Base-by-base conservation (phyloP, 2,329 filamentous ascomycete species). In the Rhynchosporium secalis region DNA sequence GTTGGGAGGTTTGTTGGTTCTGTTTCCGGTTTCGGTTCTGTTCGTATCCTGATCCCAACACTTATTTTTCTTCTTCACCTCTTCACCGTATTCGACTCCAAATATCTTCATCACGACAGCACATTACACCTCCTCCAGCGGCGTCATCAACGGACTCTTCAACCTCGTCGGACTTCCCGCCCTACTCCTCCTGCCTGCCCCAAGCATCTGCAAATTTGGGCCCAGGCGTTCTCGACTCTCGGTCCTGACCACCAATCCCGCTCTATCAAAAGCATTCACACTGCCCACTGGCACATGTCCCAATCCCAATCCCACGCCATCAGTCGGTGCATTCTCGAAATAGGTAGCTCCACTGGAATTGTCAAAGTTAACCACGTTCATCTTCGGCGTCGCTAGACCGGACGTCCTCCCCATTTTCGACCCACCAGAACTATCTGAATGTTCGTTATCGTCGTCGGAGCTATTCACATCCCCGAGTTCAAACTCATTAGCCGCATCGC, bases 151-250 rank as follows among this genome's bases (percentile, higher is more conserved):
- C 0, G 84, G 82, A 64, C 83, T 86, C 73, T 86, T 87, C 65
- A 81, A 68, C 69, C 85, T 78, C 40, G 71, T 73, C 29, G 79
- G 79, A 74, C 78, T 80, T 49, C 77, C 76, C 9, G 77, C 70
- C 64, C 79, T 74, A 61, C 75, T 76, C 65, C 73, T 78, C 74
- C 84, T 75, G 29, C 84, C 84, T 1, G 82, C 82, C 56, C 79
- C 82, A 64, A 84, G 73, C 76, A 83, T 80, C 62, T 82, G 80
- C 29, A 81, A 68, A 8, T 78, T 82, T 13, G 84, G 73, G 20
- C 83, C 80, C 43, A 97, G 76, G 62, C 91, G 82, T 73, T 98
- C 95, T 58, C 92, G 82, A 73, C 92, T 96, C 73, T 97, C 94
- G 0, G 91, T 96, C 68, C 94, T 81, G 2, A 92, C 84, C 59